Evolutionary conservation across 1,139 yeast genomes (phyloP).

Genomic region (Meyerozyma elateridarum): DNA sequence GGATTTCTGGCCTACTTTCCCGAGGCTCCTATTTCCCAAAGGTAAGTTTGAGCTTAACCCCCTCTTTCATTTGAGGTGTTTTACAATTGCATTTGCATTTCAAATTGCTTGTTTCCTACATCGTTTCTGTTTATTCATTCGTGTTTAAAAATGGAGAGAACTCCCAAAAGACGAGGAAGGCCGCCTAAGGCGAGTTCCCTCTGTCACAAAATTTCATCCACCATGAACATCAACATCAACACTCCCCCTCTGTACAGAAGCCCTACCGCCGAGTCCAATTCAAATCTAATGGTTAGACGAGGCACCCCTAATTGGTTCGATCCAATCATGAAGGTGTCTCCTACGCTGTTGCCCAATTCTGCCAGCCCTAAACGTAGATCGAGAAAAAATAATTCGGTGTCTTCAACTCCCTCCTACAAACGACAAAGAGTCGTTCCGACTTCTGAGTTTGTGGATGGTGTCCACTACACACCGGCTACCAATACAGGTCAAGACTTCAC

Average conservation of each 20-base stretch:
- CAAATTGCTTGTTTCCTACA: too few relatives aligned
- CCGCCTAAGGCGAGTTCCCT: conserved; percentile 45
- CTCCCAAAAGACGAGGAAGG: conserved; percentile 37
- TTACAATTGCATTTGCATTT: too few relatives aligned
- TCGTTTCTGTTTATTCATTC: too few relatives aligned
- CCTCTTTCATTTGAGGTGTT: too few relatives aligned
- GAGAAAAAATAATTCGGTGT: conserved; percentile 1
- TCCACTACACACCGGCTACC: conserved; percentile 6
- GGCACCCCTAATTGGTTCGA: conserved; percentile 47
- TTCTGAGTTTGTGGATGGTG: neutral
- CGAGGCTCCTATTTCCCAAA: too few relatives aligned
- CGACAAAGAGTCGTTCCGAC: conserved; percentile 4
- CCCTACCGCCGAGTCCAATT: conserved; percentile 32
- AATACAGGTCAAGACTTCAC: too few relatives aligned
- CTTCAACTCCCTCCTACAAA: conserved; percentile 1
- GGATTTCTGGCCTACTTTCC: too few relatives aligned
- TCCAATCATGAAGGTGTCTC: conserved; percentile 45
- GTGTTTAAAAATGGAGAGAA: conserved; percentile 9
- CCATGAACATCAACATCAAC: conserved; percentile 41
- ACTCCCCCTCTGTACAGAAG: conserved; percentile 21
- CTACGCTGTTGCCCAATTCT: conserved; percentile 12
- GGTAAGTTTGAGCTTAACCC: too few relatives aligned
- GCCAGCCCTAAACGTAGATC: conserved; percentile 1
- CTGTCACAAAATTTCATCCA: conserved; percentile 36
- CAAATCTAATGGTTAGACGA: conserved; percentile 30